Evolutionary conservation across 176 grass and related monocot species (phyloP).

Genomic region (Alopecurus myosuroides): DNA sequence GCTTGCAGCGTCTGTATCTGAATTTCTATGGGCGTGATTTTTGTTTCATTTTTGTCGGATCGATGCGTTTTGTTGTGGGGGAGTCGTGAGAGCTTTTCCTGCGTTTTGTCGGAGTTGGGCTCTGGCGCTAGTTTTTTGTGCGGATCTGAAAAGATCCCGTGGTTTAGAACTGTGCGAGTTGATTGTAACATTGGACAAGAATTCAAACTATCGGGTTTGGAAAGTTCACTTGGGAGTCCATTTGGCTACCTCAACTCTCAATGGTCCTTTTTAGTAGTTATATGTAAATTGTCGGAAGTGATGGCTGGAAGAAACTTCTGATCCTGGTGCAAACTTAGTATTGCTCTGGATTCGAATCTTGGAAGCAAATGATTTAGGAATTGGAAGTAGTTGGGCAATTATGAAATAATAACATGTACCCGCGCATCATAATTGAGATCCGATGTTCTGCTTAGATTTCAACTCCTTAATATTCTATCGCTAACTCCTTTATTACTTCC

Average conservation of each 20-base stretch:
- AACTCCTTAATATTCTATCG: neutral
- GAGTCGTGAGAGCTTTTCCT: neutral
- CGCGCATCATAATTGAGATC: neutral
- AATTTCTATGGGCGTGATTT: constrained; percentile 5
- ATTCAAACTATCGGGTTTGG: neutral
- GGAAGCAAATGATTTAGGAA: neutral
- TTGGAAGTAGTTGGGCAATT: neutral
- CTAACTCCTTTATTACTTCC: neutral
- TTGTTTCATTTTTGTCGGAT: neutral
- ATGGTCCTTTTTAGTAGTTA: neutral
- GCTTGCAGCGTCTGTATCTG: neutral
- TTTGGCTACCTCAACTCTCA: neutral
- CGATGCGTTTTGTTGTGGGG: neutral
- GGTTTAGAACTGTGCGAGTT: neutral
- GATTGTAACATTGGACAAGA: neutral
- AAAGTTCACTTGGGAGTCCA: neutral
- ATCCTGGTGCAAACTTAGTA: neutral
- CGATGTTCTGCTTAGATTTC: neutral
- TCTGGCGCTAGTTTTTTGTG: neutral
- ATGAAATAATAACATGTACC: neutral
- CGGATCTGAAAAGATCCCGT: constrained; percentile 38
- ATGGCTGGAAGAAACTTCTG: neutral
- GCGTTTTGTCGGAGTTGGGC: constrained; percentile 8
- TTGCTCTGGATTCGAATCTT: neutral
- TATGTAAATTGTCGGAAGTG: neutral